A percentile compares a stretch with the other conserved stretches of the same genome.
Conservation (phyloP, 1,284 basidiomycete genomes). For the Boletus semigastroideus region DNA sequence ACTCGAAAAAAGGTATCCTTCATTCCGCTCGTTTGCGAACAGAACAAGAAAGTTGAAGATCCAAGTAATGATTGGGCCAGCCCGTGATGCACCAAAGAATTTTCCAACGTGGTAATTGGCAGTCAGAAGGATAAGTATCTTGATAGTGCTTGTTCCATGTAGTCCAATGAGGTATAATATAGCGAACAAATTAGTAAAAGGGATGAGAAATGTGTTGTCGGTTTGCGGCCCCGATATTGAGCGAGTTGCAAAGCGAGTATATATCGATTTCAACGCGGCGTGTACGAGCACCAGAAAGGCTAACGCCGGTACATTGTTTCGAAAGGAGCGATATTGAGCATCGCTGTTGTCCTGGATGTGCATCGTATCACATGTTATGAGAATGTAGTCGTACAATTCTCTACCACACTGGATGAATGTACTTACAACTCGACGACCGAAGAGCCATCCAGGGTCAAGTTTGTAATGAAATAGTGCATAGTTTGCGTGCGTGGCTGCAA, state of each 20-base stretch:
- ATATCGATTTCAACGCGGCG: slow-evolving; percentile 47
- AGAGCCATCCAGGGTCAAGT: slow-evolving; percentile 70
- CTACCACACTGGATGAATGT: neutral
- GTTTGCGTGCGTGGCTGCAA: slow-evolving; percentile 71
- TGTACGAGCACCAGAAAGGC: slow-evolving; percentile 50
- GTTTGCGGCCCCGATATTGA: slow-evolving; percentile 22
- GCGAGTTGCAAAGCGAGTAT: slow-evolving; percentile 31
- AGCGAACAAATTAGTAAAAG: slow-evolving; percentile 64
- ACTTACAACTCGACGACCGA: slow-evolving; percentile 65
- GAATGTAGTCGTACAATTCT: neutral
- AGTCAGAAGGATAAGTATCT: slow-evolving; percentile 72
- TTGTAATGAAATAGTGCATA: slow-evolving; percentile 60
- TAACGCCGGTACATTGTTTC: slow-evolving; percentile 69
- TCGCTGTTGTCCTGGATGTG: slow-evolving; percentile 78
- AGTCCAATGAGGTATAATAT: slow-evolving; percentile 71
- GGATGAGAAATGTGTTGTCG: slow-evolving; percentile 44
- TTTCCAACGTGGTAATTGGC: slow-evolving; percentile 73
- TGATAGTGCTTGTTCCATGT: slow-evolving; percentile 86
- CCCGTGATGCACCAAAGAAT: slow-evolving; percentile 40
- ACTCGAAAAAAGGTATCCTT: slow-evolving; percentile 71
- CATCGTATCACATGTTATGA: neutral
- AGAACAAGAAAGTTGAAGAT: slow-evolving; percentile 74
- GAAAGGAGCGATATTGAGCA: slow-evolving; percentile 80
- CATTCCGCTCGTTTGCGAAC: slow-evolving; percentile 76
- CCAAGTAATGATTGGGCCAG: slow-evolving; percentile 64